phyloP scores from a whole-genome alignment of 169 alveolate species.

The Eimeria necatrix region DNA sequence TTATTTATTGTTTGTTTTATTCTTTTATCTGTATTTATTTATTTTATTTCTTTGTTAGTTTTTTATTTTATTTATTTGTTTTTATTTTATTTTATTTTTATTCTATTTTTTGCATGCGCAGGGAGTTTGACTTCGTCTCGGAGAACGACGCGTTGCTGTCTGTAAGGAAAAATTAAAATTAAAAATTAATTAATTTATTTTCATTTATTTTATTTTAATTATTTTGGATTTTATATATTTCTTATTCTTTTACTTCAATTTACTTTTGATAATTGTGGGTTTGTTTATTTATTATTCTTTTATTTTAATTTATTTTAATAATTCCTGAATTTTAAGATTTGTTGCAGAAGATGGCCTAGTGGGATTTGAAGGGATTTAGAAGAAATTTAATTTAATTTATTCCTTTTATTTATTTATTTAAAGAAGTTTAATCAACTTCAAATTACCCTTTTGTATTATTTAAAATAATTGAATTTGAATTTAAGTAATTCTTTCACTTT shows the following conservation, averaged over 20 bases:
- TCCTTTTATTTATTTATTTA: no score
- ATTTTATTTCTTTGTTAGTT: neutral
- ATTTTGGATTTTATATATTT: neutral
- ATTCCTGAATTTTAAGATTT: no score
- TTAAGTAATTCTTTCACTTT: no score
- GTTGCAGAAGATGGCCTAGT: no score
- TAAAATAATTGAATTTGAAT: no score
- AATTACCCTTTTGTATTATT: no score
- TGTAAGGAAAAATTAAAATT: neutral
- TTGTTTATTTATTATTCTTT: neutral
- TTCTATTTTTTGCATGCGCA: neutral
- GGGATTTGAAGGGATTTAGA: no score
- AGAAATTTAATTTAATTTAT: no score
- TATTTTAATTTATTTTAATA: no score
- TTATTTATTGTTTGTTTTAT: no score
- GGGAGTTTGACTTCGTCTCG: conserved; percentile 1
- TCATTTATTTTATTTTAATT: neutral
- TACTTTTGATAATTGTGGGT: neutral
- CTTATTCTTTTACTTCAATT: neutral
- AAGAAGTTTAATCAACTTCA: no score
- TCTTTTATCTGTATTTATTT: neutral
- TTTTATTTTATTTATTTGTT: neutral
- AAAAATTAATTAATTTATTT: neutral
- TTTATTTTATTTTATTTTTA: neutral
- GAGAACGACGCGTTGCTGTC: conserved; percentile 27